phyloP scores from a whole-genome alignment of 768 basidiomycete species.

The Pleurotus citrinopileatus region DNA sequence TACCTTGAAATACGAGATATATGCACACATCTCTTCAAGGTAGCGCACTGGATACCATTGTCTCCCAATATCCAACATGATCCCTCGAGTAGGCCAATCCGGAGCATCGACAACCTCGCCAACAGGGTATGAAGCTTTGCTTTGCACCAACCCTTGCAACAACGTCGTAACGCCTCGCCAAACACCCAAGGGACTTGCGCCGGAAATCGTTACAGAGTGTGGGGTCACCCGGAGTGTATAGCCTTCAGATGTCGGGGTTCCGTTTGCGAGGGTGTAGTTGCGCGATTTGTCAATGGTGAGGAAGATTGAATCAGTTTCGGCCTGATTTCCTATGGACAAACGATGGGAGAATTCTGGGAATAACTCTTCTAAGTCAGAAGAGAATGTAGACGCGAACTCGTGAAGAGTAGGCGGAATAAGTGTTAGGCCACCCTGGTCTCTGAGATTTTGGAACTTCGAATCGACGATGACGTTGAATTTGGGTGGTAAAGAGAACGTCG shows the following conservation, averaged over 20 bases:
- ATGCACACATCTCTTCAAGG: not conserved
- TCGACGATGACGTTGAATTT: constrained; percentile 15
- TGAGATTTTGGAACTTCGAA: constrained; percentile 11
- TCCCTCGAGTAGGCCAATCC: not conserved
- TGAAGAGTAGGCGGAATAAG: constrained; percentile 19
- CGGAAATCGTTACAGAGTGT: constrained; percentile 28
- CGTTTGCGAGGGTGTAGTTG: constrained; percentile 33
- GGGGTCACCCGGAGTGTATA: constrained; percentile 32
- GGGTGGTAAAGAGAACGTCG: not conserved
- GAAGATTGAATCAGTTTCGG: constrained; percentile 18
- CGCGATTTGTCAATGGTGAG: constrained; percentile 24
- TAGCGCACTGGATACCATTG: not conserved
- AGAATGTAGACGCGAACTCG: constrained; percentile 17
- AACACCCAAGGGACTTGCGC: constrained; percentile 13
- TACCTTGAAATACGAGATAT: not conserved
- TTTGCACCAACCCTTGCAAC: not conserved
- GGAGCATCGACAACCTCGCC: not conserved
- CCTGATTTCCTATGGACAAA: not conserved
- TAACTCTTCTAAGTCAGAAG: constrained; percentile 13
- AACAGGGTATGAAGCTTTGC: not conserved
- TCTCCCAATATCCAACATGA: not conserved
- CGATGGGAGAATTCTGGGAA: constrained; percentile 9
- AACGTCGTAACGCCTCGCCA: not conserved
- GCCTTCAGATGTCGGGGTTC: constrained; percentile 32
- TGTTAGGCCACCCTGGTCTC: constrained; percentile 15